Percentiles rank a stretch among this genome's conserved stretches.
These are phyloP conservation scores for Russula virescens DNA, from an alignment of 768 basidiomycete genomes.

Conservation along the genomic window DNA sequence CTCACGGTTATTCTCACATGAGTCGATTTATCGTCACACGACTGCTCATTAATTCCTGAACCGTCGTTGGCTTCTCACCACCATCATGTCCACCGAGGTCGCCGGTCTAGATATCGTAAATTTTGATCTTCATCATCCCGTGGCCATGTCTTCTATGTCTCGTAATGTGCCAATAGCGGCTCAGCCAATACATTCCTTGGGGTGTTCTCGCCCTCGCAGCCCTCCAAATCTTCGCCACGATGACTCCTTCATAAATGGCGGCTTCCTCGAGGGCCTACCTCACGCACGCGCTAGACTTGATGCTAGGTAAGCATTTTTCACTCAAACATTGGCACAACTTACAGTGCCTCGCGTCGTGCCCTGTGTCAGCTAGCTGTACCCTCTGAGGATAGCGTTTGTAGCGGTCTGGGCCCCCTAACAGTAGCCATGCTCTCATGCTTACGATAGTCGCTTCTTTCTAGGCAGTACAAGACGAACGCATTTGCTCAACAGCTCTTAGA, in stretches of 20 bases:
- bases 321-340: conserved; percentile 14
- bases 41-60: neutral
- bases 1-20: no score
- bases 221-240: conserved; percentile 25
- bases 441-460: conserved; percentile 30
- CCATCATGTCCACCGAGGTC: conserved; percentile 20
- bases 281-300: conserved; percentile 53
- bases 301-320: conserved; percentile 54
- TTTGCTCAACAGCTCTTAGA: conserved; percentile 55
- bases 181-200: conserved; percentile 29
- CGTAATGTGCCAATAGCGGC: neutral
- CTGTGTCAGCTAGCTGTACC: conserved; percentile 11
- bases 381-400: conserved; percentile 22
- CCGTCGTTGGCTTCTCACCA: neutral
- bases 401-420: conserved; percentile 34
- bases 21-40: conserved; percentile 20
- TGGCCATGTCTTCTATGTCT: conserved; percentile 8
- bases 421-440: conserved; percentile 29
- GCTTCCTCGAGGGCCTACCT: conserved; percentile 53
- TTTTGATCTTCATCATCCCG: conserved; percentile 6
- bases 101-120: conserved; percentile 17
- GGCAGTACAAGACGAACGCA: conserved; percentile 54
- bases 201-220: conserved; percentile 25
- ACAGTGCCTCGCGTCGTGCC: conserved; percentile 24
- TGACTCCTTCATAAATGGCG: conserved; percentile 37